These are phyloP conservation scores for Saccharomycopsis fermentans DNA, from an alignment of 805 yeast species.

Conservation along the genomic window DNA sequence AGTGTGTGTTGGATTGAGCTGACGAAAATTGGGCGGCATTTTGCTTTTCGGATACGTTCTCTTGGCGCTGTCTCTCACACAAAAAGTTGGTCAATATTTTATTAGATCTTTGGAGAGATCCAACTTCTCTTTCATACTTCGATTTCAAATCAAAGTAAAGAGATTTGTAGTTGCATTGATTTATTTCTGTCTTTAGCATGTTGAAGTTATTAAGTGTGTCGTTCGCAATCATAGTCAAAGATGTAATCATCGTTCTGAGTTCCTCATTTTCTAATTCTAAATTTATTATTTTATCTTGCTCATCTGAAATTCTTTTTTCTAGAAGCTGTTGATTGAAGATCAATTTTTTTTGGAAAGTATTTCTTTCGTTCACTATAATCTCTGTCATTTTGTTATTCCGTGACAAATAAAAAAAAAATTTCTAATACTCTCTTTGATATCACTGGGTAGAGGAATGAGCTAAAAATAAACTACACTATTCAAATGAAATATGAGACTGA, in stretches of 20 bases:
- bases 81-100: slow-evolving; percentile 12
- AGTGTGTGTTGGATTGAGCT: background rate
- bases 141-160: background rate
- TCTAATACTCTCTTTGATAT: too few relatives aligned
- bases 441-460: background rate
- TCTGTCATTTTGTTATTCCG: background rate
- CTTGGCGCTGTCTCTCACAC: background rate
- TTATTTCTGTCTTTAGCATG: background rate
- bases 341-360: background rate
- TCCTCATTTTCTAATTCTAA: slow-evolving; percentile 7
- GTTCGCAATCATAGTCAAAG: background rate
- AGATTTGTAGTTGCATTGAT: background rate
- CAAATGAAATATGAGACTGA: too few relatives aligned
- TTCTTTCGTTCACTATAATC: background rate
- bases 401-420: too few relatives aligned
- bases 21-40: background rate
- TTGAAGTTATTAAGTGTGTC: slow-evolving; percentile 1
- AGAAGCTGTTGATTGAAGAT: background rate
- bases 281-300: slow-evolving; percentile 2
- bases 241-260: background rate
- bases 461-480: too few relatives aligned
- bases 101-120: slow-evolving; percentile 9
- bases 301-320: background rate
- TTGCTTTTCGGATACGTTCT: background rate
- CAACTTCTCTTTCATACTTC: slow-evolving; percentile 2